Conservation (phyloP, 352 stramenopile genomes). For the Globisporangium ultimum region DNA sequence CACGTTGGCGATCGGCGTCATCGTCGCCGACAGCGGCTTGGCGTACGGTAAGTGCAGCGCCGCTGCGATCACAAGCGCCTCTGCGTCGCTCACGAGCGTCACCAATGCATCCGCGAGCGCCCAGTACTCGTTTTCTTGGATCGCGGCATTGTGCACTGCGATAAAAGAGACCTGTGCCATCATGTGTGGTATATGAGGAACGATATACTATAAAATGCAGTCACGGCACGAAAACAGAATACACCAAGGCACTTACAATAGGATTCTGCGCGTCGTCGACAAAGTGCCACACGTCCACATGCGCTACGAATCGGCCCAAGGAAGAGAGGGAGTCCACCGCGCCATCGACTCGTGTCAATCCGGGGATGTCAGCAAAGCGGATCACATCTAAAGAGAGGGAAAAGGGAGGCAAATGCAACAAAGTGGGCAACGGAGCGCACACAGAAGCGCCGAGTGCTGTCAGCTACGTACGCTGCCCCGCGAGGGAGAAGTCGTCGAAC, state of each 20-base stretch:
- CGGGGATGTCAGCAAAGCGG: slow-evolving; percentile 21
- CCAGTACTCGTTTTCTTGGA: slow-evolving; percentile 31
- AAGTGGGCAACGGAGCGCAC: not conserved
- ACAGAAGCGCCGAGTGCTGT: not conserved
- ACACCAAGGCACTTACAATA: not conserved
- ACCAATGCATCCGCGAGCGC: slow-evolving; percentile 42
- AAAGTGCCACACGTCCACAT: slow-evolving; percentile 11
- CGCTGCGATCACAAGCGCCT: slow-evolving; percentile 40
- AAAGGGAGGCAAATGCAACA: not conserved
- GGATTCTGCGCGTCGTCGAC: not conserved
- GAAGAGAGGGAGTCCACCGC: not conserved
- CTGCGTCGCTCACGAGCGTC: slow-evolving; percentile 24
- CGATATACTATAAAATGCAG: no score
- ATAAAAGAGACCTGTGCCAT: slow-evolving; percentile 26
- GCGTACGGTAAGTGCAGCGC: slow-evolving; percentile 61
- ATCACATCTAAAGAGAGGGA: slow-evolving; percentile 28
- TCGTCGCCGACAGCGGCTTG: slow-evolving; percentile 21
- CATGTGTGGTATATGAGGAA: no score
- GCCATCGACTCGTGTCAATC: slow-evolving; percentile 6
- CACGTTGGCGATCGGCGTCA: slow-evolving; percentile 27
- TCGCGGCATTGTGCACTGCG: slow-evolving; percentile 24
- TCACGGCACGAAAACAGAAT: no score
- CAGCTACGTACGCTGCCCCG: slow-evolving; percentile 42
- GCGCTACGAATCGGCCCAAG: slow-evolving; percentile 4
- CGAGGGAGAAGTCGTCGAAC: slow-evolving; percentile 69